Evolutionary conservation across 495 filamentous ascomycete species (phyloP), one percentile per base, ranked within the genome.

Genomic region (Podospora pseudocomata): DNA sequence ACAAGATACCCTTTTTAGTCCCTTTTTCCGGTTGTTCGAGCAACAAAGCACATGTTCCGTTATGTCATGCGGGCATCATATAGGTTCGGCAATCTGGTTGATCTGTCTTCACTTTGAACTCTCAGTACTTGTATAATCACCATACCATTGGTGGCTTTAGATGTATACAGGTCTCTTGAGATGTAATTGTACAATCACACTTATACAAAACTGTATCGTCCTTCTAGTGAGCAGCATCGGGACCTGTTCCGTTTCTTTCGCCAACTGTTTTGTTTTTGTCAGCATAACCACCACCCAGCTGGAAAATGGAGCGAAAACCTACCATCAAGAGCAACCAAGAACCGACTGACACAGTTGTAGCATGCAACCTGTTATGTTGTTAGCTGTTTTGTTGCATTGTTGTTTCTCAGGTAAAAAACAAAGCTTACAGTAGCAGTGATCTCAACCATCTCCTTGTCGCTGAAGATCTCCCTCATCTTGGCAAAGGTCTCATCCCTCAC

Each of bases 301-400:
- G 23, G n/a, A n/a, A 15, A 49, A 39, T 60, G 56, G 18, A 18
- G 20, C 7, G 30, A 62, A n/a, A 63, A 80, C 83, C 79, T 71
- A 81, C 93, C 91, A 79, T 94, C 89, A 70, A 97, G 74, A 20
- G 92, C 92, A 34, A 96, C 92, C 70, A 96, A 78, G 72, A 96
- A 94, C 60, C 92, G 83, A 71, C 89, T 92, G 13, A 97, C 92
- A 77, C 91, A 93, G 75, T 96, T 96, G 75, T 97, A 96, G 32
- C 86, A 87, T n/a, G 89, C 91, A 67, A 86, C 74, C 79, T 83
- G 65, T 18, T 2, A 61, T 54, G 4, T 27, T 27, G 72, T 68
- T 59, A 57, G 23, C 19, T 19, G 1, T 0, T 16, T 65, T 23
- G 20, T 68, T 55, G 16, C 57, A 59, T 39, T 18, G 28, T 19